Evolutionary conservation across 2,329 filamentous ascomycete genomes (phyloP).

Genomic region (Daldinia sp.): DNA sequence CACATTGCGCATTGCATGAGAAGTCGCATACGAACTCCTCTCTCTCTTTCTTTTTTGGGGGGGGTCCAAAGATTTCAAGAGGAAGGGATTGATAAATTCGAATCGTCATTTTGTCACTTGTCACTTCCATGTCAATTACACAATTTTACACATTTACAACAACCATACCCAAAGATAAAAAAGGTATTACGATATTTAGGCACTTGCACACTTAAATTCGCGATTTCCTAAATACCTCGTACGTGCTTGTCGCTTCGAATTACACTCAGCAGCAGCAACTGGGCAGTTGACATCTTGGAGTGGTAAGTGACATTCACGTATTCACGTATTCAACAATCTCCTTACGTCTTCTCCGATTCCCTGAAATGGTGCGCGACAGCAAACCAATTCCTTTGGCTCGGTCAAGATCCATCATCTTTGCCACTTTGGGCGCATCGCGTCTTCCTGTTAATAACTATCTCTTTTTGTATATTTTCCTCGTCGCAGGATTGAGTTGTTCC

Average conservation of each 20-base stretch:
- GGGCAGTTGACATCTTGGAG: neutral
- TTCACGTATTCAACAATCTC: conserved; percentile 24
- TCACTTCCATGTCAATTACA: conserved; percentile 13
- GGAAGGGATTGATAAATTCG: neutral
- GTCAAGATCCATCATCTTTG: conserved; percentile 6
- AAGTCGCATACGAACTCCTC: conserved; percentile 14
- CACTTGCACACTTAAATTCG: neutral
- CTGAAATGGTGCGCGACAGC: conserved; percentile 15
- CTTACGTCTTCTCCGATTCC: conserved; percentile 6
- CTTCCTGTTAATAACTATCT: conserved; percentile 2
- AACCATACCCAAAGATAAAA: too few species aligned
- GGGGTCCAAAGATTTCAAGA: too few species aligned
- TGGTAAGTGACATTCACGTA: conserved; percentile 28
- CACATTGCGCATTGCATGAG: conserved; percentile 10
- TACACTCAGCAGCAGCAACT: neutral
- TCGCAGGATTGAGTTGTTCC: conserved; percentile 35
- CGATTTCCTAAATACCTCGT: neutral
- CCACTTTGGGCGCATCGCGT: conserved; percentile 7
- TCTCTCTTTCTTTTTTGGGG: too few species aligned
- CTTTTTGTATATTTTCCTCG: conserved; percentile 1
- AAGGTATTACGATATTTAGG: too few species aligned
- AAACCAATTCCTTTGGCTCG: conserved; percentile 7
- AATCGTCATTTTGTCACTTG: conserved; percentile 7
- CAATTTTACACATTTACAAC: too few species aligned
- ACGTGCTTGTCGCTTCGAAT: neutral